Evolutionary conservation across 768 basidiomycete species (phyloP).

Genomic region (Boletus subcaerulescens): DNA sequence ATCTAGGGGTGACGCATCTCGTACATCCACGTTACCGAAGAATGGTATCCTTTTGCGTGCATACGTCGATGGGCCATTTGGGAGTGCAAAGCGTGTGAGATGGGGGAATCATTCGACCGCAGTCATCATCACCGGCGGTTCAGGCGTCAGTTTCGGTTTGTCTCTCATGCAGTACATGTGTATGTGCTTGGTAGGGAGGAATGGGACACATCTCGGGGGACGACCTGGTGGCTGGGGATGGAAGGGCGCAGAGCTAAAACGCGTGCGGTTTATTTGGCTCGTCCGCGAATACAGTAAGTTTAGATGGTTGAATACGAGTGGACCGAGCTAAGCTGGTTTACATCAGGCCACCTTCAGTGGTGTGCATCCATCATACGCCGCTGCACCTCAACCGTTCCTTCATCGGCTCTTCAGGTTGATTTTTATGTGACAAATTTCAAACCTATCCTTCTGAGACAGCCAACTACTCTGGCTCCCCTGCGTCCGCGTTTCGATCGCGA

Average conservation of each 20-base stretch:
- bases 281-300: conserved; percentile 69
- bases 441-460: conserved; percentile 19
- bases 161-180: conserved; percentile 64
- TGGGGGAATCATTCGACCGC: conserved; percentile 62
- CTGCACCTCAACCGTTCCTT: conserved; percentile 54
- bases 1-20: conserved; percentile 26
- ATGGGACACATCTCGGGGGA: conserved; percentile 49
- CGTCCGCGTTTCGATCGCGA: conserved; percentile 12
- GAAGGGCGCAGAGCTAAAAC: conserved; percentile 40
- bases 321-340: background rate
- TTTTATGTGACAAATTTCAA: conserved; percentile 70
- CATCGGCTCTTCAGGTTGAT: conserved; percentile 54
- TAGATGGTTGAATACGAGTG: background rate
- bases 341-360: conserved; percentile 71
- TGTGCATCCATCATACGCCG: conserved; percentile 62
- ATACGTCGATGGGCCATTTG: conserved; percentile 67
- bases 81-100: conserved; percentile 54
- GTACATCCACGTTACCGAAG: conserved; percentile 25
- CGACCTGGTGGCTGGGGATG: conserved; percentile 42
- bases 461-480: conserved; percentile 7
- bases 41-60: conserved; percentile 53
- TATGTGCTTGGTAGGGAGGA: conserved; percentile 53
- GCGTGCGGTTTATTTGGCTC: conserved; percentile 76
- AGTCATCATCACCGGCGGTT: conserved; percentile 67
- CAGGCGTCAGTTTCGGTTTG: conserved; percentile 71